These are phyloP conservation scores for Clitoria ternatea DNA, from an alignment of 306 rosid genomes.

Conservation along the genomic window DNA sequence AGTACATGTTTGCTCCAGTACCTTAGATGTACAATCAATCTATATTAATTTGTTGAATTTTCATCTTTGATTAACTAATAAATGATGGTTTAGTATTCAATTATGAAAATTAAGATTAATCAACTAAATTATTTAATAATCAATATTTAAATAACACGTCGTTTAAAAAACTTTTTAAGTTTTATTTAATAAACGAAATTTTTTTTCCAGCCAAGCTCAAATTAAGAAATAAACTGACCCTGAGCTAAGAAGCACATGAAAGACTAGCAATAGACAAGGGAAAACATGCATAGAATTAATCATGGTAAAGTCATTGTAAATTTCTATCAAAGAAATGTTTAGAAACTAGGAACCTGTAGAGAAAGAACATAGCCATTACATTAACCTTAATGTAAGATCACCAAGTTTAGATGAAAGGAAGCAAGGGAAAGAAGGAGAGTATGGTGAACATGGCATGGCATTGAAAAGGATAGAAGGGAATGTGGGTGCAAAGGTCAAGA, in stretches of 20 bases:
- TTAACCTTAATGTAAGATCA: background rate
- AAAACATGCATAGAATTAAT: background rate
- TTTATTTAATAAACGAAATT: too few relatives aligned
- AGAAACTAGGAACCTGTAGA: background rate
- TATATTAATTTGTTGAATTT: background rate
- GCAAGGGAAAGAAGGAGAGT: constrained; percentile 1
- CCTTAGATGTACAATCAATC: background rate
- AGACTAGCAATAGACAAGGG: background rate
- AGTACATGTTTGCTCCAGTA: too few relatives aligned
- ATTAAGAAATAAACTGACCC: too few relatives aligned
- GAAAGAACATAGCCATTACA: constrained; percentile 14
- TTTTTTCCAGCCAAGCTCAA: too few relatives aligned
- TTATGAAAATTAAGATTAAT: too few relatives aligned
- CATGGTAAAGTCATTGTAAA: background rate
- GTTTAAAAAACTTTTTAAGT: too few relatives aligned
- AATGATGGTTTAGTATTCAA: too few relatives aligned
- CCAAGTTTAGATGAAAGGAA: background rate
- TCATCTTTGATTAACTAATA: background rate
- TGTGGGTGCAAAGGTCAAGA: constrained; percentile 40
- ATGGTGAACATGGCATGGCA: too few relatives aligned
- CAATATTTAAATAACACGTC: too few relatives aligned
- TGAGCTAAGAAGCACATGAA: background rate
- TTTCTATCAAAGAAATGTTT: background rate
- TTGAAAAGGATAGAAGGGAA: constrained; percentile 33
- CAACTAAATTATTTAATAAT: too few relatives aligned